Evolutionary conservation across 2,329 filamentous ascomycete species (phyloP), one percentile per base, ranked within the genome.

Genomic region (Ascochyta lentis): DNA sequence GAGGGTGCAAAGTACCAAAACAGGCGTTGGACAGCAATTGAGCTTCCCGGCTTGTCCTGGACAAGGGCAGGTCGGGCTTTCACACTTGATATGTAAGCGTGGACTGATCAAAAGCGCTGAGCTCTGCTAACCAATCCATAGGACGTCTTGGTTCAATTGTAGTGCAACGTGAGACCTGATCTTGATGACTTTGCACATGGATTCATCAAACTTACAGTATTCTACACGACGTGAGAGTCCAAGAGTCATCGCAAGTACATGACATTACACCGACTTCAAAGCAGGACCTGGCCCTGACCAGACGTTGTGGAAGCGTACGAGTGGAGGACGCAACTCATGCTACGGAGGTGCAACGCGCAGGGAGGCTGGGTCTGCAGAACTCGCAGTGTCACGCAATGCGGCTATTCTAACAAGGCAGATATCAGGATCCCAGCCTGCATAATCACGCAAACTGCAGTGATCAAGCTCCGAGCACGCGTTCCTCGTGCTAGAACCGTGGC

Each of bases 11-110:
- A 13, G 10, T 6, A 15, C 5, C 9, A 24, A 44, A 26, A 13
- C 41, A 29, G 23, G 27, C 27, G 35, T 41, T 41, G 39, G 39
- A 29, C 37, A 47, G 29, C 22, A 56, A 48, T 60, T 54, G 43
- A 66, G 61, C 53, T 39, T 44, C 49, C 64, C 61, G 63, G 59
- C 47, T 56, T 65, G 58, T 51, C 42, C 41, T 50, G 19, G 23
- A 12, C 3, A 0, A 54, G 37, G 53, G 54, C 54, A 59, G 54
- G 63, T 44, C 63, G 63, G 63, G 52, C 34, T 46, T 49, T 53
- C 33, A 45, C 37, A 49, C 38, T 29, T 52, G n/a, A 26, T 50
- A 38, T 46, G 64, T 67, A 64, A 65, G 64, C 53, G 33, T 6
- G 16, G 0, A 9, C 22, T 4, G 27, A 7, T 13, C 4, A 6